These are phyloP conservation scores for Kodamaea restingae DNA, from an alignment of 805 yeast species.

Conservation along the genomic window DNA sequence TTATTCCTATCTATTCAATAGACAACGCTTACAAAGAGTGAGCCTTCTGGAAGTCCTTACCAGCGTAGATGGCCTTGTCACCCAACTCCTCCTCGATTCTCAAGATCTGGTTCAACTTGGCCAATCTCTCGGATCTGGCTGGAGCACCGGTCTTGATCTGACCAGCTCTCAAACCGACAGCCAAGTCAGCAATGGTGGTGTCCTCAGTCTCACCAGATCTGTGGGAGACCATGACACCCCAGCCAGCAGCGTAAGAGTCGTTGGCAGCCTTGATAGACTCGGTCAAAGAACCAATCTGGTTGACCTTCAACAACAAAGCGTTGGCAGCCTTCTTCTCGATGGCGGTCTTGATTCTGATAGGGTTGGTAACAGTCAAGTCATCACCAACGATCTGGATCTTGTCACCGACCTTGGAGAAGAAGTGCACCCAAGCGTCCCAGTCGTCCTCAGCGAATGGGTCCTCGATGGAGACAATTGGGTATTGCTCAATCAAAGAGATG, in stretches of 20 bases:
- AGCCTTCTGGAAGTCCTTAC: slow-evolving; percentile 75
- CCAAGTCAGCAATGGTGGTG: slow-evolving; percentile 94
- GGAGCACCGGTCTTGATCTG: slow-evolving; percentile 99
- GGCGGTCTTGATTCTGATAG: slow-evolving; percentile 89
- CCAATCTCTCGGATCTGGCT: slow-evolving; percentile 99
- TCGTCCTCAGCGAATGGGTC: slow-evolving; percentile 99
- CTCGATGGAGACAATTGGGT: slow-evolving; percentile 98
- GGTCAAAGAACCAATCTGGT: slow-evolving; percentile 96
- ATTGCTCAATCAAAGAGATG: slow-evolving; percentile 72
- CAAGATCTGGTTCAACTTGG: slow-evolving; percentile 96
- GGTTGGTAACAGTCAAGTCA: slow-evolving; percentile 98
- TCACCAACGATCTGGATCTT: slow-evolving; percentile 91
- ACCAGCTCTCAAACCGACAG: slow-evolving; percentile 97
- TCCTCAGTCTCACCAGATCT: slow-evolving; percentile 99
- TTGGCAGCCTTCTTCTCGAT: slow-evolving; percentile 94
- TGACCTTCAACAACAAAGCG: slow-evolving; percentile 93
- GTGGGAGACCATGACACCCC: slow-evolving; percentile 99
- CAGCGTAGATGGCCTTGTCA: slow-evolving; percentile 95
- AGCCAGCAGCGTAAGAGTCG: slow-evolving; percentile 90
- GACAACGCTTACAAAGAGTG: slow-evolving; percentile 31
- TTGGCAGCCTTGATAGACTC: slow-evolving; percentile 97
- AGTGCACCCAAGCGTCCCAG: slow-evolving; percentile 97
- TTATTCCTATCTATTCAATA: slow-evolving; percentile 10
- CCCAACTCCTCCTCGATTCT: slow-evolving; percentile 99
- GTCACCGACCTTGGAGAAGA: slow-evolving; percentile 64